These are phyloP conservation scores for Ramaria sp. DNA, from an alignment of 768 basidiomycete genomes.

Conservation along the genomic window DNA sequence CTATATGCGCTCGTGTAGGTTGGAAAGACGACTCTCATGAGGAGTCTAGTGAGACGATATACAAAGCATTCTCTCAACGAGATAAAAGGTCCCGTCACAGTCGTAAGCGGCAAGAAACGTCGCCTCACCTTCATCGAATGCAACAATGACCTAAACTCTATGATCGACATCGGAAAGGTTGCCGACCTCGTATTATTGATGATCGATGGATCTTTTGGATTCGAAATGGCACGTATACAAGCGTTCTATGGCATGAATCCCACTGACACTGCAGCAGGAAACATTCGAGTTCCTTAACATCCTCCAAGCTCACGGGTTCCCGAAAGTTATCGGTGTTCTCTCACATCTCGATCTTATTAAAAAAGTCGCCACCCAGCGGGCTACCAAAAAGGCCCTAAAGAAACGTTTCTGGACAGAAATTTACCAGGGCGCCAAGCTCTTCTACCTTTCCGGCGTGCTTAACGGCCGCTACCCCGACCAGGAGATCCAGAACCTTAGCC, in stretches of 20 bases:
- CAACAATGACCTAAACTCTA: constrained; percentile 94
- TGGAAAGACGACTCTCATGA: constrained; percentile 90
- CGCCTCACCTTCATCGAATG: constrained; percentile 96
- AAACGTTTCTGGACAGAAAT: constrained; percentile 99
- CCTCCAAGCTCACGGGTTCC: constrained; percentile 94
- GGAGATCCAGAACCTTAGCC: constrained; percentile 90
- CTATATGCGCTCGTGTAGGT: constrained; percentile 24
- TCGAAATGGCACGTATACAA: constrained; percentile 79
- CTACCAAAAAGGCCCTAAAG: constrained; percentile 90
- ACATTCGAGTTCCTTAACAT: constrained; percentile 98
- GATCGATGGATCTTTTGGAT: constrained; percentile 96
- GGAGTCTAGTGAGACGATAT: constrained; percentile 82
- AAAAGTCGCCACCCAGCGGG: constrained; percentile 73
- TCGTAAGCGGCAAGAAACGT: constrained; percentile 86
- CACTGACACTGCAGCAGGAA: constrained; percentile 46
- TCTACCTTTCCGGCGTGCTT: constrained; percentile 92
- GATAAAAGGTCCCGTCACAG: constrained; percentile 87
- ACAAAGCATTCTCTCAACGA: constrained; percentile 90
- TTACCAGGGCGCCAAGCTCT: constrained; percentile 96
- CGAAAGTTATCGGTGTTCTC: constrained; percentile 94
- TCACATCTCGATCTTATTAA: constrained; percentile 97
- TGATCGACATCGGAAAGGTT: constrained; percentile 97
- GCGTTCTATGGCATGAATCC: background rate
- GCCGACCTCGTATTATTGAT: constrained; percentile 94
- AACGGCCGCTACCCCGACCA: constrained; percentile 97